phyloP scores from a whole-genome alignment of 2,329 filamentous ascomycete genomes.

The Aspergillus novoparasiticus region DNA sequence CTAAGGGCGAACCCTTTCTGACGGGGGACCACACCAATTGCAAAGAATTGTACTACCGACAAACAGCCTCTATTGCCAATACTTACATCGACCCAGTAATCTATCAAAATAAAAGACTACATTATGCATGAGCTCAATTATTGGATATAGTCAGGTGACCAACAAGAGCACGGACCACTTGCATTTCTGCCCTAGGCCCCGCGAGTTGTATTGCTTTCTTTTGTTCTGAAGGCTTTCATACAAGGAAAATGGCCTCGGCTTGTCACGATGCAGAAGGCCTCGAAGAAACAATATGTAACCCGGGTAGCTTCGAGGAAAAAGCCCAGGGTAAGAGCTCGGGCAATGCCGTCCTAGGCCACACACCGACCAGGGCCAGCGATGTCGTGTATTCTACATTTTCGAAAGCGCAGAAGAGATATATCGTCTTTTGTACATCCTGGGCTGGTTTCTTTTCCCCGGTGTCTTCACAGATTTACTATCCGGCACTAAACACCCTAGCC shows the following conservation, averaged over 20 bases:
- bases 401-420: slow-evolving; percentile 6
- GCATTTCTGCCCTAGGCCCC: background rate
- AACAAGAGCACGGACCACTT: background rate
- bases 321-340: background rate
- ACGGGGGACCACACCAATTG: too few species aligned
- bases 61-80: too few species aligned
- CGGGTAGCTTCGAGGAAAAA: background rate
- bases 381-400: background rate
- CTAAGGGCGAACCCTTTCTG: too few species aligned
- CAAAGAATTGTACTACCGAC: too few species aligned
- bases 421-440: slow-evolving; percentile 32
- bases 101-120: too few species aligned
- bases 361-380: background rate
- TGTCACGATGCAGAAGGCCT: background rate
- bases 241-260: background rate
- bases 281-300: background rate
- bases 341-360: background rate
- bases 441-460: slow-evolving; percentile 49
- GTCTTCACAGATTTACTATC: slow-evolving; percentile 49
- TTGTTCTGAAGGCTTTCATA: background rate
- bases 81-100: too few species aligned
- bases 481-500: slow-evolving; percentile 39
- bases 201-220: background rate
- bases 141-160: background rate
- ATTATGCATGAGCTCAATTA: too few species aligned